Base-by-base conservation (phyloP, 2,329 filamentous ascomycete genomes). In the Fusarium avenaceum region DNA sequence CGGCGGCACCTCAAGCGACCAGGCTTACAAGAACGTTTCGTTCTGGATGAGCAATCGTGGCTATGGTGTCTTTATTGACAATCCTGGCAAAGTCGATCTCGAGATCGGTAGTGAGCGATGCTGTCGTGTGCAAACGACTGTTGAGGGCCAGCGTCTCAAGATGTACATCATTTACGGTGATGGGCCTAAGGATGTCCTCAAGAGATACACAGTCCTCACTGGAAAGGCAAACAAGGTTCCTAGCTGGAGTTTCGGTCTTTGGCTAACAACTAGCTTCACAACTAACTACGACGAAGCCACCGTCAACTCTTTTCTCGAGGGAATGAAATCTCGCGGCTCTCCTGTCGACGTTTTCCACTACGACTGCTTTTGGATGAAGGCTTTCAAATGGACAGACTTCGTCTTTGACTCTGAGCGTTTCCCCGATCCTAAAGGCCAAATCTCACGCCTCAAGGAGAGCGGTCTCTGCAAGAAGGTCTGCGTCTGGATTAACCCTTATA, bases 301-400 rank as follows among this genome's bases (percentile, higher is more conserved):
- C 0, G 90, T 92, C 26, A 87, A 82, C 45, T 83, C 83, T 11
- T 92, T 92, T 76, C 83, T 92, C 22, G 86, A 91, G 69, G 89
- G 89, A 13, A 92, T 93, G 87, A 85, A 84, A 64, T 81, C 85
- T 48, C 85, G 89, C 3, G 84, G 86, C 45, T 90, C 90, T 17
- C 87, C 89, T 0, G 84, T 93, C 3, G 87, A 90, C 38, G 89
- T 92, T 4, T 92, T 93, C 77, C 91, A 93, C 76, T 93, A 90
- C 67, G 90, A 93, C 75, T 91, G 88, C 76, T 93, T 92, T 83
- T 93, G 90, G 90, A 89, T 93, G 83, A 89, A 89, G 65, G 89
- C 87, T 3, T 92, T 92, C 75, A 87, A 88, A 57, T 93, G 90
- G 90, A 92, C 89, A 60, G 90, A 92, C 76, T 92, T 93, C 67